Evolutionary conservation across 2,329 filamentous ascomycete genomes (phyloP), one percentile per base, ranked within the genome.

Genomic region (Arachnomyces sp.): DNA sequence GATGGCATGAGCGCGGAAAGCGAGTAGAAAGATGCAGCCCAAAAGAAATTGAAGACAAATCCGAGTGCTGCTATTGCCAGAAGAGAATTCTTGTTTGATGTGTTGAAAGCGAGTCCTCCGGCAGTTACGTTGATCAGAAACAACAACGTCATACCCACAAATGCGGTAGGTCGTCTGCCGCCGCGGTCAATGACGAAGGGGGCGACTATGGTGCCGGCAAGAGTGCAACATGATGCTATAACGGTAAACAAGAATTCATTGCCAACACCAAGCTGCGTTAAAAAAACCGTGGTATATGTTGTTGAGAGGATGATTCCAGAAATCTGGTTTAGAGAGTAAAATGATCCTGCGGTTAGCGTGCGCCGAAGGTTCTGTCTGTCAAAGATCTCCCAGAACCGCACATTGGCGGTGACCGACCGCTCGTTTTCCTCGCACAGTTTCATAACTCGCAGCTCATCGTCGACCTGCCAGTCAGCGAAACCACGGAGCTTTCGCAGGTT

Each of bases 11-110:
- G 34, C 16, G 47, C 52, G 9, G 52, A 60, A 21, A 65, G 42
- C 1, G 61, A 62, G 44, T 54, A 57, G 46, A 63, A 64, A 1
- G 57, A 61, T 7, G 56, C 56, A 8, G 57, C 55, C 52, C 59
- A 62, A 44, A 63, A 61, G 50, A 63, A 64, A 30, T 56, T 60
- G 46, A 65, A 63, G 14, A 62, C 47, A 34, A 64, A 60, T 3
- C 52, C 55, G 4, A 64, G 42, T 1, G 50, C 54, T 4, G 61
- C 60, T 8, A 63, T 56, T 3, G 48, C 53, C 28, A 56, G 45
- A 11, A 44, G 49, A 9, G 53, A 47, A 5, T 51, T 44, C 12
- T 47, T 49, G 31, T 55, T 52, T 7, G 31, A 28, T 18, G 40
- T 50, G 25, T 51, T 36, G 40, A 60, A 55, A 11, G 62, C 62